Evolutionary conservation across 768 basidiomycete species (phyloP).

Genomic region (Calocera viscosa): DNA sequence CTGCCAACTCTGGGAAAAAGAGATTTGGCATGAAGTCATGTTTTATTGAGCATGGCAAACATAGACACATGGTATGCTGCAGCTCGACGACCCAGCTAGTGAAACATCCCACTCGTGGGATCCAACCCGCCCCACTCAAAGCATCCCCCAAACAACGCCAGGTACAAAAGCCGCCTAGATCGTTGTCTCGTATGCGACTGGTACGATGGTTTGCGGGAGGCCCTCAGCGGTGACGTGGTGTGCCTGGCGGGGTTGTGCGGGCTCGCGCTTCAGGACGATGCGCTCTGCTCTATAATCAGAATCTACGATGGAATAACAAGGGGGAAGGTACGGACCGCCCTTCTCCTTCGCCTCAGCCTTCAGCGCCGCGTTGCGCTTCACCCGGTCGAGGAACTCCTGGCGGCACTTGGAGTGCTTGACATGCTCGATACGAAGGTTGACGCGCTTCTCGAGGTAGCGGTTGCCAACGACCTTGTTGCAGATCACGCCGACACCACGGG

Average conservation of each 20-base stretch:
- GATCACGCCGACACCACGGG: conserved; percentile 87
- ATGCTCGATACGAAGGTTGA: conserved; percentile 96
- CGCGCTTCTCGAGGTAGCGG: conserved; percentile 98
- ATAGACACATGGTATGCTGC: not conserved
- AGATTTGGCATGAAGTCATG: conserved; percentile 8
- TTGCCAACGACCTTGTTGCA: conserved; percentile 98
- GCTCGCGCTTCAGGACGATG: conserved; percentile 74
- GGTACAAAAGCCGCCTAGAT: conserved; percentile 44
- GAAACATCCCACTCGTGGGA: not conserved
- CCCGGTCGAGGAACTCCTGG: conserved; percentile 92
- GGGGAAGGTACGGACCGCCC: conserved; percentile 51
- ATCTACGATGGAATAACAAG: not conserved
- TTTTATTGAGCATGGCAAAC: conserved; percentile 6
- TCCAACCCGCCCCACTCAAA: not conserved
- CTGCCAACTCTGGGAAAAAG: not conserved
- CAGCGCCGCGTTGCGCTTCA: conserved; percentile 77
- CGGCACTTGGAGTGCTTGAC: conserved; percentile 92
- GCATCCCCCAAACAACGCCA: not conserved
- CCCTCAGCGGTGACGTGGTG: conserved; percentile 55
- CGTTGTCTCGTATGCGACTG: conserved; percentile 90
- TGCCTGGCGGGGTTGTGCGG: conserved; percentile 67
- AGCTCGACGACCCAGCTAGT: conserved; percentile 5
- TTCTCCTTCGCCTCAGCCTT: conserved; percentile 79
- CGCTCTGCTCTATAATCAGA: conserved; percentile 41
- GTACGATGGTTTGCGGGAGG: conserved; percentile 82